Evolutionary conservation across 75 land plant species (phyloP), one percentile per base, ranked within the genome.

Genomic region (Ceratopteris richardii): DNA sequence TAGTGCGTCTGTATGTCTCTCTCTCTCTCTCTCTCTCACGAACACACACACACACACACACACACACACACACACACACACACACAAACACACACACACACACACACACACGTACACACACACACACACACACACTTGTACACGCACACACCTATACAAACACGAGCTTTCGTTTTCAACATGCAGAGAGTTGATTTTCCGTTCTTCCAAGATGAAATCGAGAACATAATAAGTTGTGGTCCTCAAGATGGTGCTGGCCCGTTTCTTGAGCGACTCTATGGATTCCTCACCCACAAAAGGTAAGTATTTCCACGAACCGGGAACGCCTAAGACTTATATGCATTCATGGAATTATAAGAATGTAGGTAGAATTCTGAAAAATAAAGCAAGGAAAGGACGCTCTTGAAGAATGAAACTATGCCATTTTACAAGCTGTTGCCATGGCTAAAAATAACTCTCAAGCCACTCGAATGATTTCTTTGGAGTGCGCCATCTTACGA

Each of bases 151-250:
- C 12, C 3, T 50, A 23, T 50, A 50, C 25, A 20, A 6, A 12
- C 3, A 23, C 12, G 51, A 21, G 25, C 6, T 23, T 21, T 50
- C 10, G 51, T 21, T 42, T 42, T n/a, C n/a, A n/a, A n/a, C 18
- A 21, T 72, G 74, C 69, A 72, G 74, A 72, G 65, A 31, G 42
- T 52, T 22, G 31, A 59, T 19, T 58, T 72, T 40, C 63, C 70
- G 12, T 41, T 72, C 21, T 13, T 65, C 41, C 71, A 62, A 58
- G 74, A 62, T 53, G 74, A 72, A 36, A 72, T 72, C 19, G 74
- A 72, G 24, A 58, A 48, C 26, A 66, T 72, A 30, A 65, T 72
- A 50, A 65, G 29, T 23, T 72, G 74, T 52, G 57, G 56, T 6
- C 31, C 74, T 2, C 60, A 66, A 17, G 74, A 72, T 65, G 74